These are phyloP conservation scores for Tuber aestivum DNA, from an alignment of 495 filamentous ascomycete genomes.

Conservation along the genomic window DNA sequence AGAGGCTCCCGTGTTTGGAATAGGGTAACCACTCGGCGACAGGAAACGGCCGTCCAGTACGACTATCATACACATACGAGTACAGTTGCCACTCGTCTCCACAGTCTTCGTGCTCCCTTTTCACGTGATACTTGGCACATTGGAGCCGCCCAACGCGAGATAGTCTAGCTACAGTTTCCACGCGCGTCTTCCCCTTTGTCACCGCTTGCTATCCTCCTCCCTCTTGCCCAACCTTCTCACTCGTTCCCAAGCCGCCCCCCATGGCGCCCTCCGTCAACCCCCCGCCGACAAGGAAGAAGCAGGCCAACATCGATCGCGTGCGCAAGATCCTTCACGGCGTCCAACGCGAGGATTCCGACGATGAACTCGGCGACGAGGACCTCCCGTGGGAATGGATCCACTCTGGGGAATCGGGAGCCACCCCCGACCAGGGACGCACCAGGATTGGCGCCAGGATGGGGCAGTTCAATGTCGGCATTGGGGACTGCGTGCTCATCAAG, in stretches of 20 bases:
- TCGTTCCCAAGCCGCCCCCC: neutral
- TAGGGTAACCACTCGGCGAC: too few relatives aligned
- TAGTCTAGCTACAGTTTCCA: neutral
- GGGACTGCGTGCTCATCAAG: conserved; percentile 79
- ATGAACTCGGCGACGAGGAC: conserved; percentile 80
- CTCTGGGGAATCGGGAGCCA: conserved; percentile 26
- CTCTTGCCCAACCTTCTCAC: neutral
- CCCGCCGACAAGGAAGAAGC: conserved; percentile 9
- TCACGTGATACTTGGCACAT: neutral
- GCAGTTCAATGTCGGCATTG: conserved; percentile 70
- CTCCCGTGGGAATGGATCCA: conserved; percentile 93
- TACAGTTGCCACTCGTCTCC: too few relatives aligned
- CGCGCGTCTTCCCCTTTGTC: neutral
- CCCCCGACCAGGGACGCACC: conserved; percentile 45
- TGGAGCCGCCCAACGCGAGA: neutral
- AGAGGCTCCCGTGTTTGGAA: too few relatives aligned
- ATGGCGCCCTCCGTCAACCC: neutral
- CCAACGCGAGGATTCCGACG: conserved; percentile 81
- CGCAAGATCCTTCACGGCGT: conserved; percentile 61
- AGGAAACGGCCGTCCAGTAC: too few relatives aligned
- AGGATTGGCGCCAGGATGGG: conserved; percentile 84
- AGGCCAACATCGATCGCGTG: conserved; percentile 44
- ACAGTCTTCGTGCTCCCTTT: too few relatives aligned
- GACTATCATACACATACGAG: too few relatives aligned
- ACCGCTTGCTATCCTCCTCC: neutral